phyloP scores from a whole-genome alignment of 352 stramenopile species.

The Pythium dissimile region DNA sequence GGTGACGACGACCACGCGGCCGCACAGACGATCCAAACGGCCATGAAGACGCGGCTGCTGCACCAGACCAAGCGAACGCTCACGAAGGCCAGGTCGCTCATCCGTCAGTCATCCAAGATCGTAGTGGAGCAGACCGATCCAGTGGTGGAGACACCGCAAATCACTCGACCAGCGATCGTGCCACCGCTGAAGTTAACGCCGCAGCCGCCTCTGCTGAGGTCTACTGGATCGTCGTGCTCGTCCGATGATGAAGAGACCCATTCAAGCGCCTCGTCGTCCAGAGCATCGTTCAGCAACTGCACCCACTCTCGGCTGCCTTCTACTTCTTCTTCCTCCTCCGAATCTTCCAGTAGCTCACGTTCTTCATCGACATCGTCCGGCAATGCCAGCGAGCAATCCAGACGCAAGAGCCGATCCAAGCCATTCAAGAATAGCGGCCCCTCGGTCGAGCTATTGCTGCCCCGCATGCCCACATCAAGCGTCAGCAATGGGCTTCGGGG shows the following conservation, averaged over 20 bases:
- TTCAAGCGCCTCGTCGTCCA: neutral
- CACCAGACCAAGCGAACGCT: constrained; percentile 15
- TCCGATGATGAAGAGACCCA: neutral
- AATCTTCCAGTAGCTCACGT: neutral
- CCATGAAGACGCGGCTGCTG: constrained; percentile 38
- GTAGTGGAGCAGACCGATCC: constrained; percentile 25
- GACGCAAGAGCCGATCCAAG: neutral
- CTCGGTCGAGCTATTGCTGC: constrained; percentile 7
- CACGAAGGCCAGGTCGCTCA: constrained; percentile 31
- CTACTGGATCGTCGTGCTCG: neutral
- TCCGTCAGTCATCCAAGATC: constrained; percentile 42
- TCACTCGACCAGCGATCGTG: neutral
- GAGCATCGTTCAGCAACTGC: constrained; percentile 22
- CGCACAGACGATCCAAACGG: constrained; percentile 39
- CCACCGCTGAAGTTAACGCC: constrained; percentile 9
- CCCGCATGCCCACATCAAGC: constrained; percentile 1
- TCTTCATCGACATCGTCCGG: neutral
- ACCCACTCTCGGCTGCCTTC: constrained; percentile 21
- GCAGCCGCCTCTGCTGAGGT: neutral
- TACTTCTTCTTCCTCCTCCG: constrained; percentile 22
- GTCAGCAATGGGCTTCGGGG: neutral
- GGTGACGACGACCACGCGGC: constrained; percentile 10
- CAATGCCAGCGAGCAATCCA: neutral
- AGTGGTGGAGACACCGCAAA: neutral
- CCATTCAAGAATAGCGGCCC: neutral